A percentile compares a stretch with the other conserved stretches of the same genome.
Evolutionary conservation across 116 monocot species (phyloP).

Genomic region (Iris pallida): DNA sequence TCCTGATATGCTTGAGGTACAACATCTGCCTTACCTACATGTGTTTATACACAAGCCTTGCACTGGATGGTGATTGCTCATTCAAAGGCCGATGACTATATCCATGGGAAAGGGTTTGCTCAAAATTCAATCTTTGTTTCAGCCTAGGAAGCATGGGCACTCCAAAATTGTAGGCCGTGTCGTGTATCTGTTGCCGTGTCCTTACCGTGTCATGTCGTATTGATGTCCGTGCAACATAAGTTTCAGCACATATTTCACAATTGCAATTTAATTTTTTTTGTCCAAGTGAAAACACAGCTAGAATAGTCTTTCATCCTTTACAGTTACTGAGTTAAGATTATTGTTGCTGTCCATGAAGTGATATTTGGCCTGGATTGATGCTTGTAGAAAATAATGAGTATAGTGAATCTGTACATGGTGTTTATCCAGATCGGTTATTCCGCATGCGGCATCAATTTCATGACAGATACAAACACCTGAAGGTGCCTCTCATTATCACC

Average conservation of each 20-base stretch:
- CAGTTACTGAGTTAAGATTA: neutral
- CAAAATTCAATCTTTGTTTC: conserved; percentile 4
- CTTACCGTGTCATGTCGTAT: too few relatives aligned
- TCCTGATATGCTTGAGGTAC: conserved; percentile 81
- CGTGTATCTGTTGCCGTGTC: too few relatives aligned
- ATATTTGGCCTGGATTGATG: conserved; percentile 77
- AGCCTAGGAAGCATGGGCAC: too few relatives aligned
- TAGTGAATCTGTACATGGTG: conserved; percentile 89
- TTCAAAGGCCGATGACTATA: conserved; percentile 76
- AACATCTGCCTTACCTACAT: conserved; percentile 82
- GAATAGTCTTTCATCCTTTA: neutral
- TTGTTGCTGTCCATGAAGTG: conserved; percentile 51
- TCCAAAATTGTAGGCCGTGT: too few relatives aligned
- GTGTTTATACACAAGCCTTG: conserved; percentile 73
- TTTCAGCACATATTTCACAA: too few relatives aligned
- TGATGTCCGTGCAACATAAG: too few relatives aligned
- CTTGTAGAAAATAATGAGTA: conserved; percentile 74
- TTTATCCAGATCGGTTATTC: conserved; percentile 92
- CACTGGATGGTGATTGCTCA: conserved; percentile 77
- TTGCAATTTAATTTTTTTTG: too few relatives aligned
- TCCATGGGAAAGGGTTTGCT: conserved; percentile 54
- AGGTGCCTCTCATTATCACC: conserved; percentile 75
- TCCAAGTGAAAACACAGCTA: neutral
- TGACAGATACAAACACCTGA: conserved; percentile 78
- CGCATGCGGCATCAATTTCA: conserved; percentile 75